Conservation (phyloP, 495 filamentous ascomycete species). For the Xylaria bambusicola region DNA sequence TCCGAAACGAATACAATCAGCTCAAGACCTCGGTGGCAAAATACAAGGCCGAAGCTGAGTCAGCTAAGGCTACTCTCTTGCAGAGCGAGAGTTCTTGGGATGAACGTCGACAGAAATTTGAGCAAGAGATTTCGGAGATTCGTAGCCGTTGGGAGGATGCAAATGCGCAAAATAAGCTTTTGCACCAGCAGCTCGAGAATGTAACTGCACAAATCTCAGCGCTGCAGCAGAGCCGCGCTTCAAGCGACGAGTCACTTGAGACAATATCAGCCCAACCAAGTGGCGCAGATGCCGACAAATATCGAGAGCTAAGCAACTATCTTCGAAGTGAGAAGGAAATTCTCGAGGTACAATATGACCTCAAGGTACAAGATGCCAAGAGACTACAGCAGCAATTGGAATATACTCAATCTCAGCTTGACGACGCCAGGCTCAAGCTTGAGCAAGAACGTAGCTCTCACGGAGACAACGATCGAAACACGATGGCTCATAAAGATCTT, state of each 20-base stretch:
- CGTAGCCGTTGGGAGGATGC: slow-evolving; percentile 77
- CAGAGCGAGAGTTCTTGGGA: slow-evolving; percentile 87
- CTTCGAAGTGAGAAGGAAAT: slow-evolving; percentile 97
- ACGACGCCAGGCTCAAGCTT: slow-evolving; percentile 81
- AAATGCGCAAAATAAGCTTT: slow-evolving; percentile 78
- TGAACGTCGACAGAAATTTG: slow-evolving; percentile 75
- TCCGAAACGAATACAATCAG: slow-evolving; percentile 78
- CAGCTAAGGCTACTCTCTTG: slow-evolving; percentile 70
- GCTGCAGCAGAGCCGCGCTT: slow-evolving; percentile 71
- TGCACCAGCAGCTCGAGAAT: slow-evolving; percentile 85
- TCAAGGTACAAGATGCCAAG: slow-evolving; percentile 82
- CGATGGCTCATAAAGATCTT: slow-evolving; percentile 78
- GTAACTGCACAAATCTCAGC: slow-evolving; percentile 74
- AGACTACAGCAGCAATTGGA: slow-evolving; percentile 87
- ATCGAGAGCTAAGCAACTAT: slow-evolving; percentile 87
- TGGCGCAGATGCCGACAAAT: slow-evolving; percentile 53
- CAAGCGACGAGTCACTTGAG: slow-evolving; percentile 45
- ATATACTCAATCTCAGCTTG: slow-evolving; percentile 80
- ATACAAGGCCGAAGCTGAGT: slow-evolving; percentile 75
- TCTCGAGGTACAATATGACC: slow-evolving; percentile 88
- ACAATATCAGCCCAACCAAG: slow-evolving; percentile 32
- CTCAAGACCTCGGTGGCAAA: slow-evolving; percentile 73
- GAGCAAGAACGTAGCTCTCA: slow-evolving; percentile 82
- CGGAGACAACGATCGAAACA: slow-evolving; percentile 66
- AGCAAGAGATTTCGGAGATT: slow-evolving; percentile 78